These are phyloP conservation scores for Vitis rupestris DNA, from an alignment of 164 flowering plant genomes.

Conservation along the genomic window DNA sequence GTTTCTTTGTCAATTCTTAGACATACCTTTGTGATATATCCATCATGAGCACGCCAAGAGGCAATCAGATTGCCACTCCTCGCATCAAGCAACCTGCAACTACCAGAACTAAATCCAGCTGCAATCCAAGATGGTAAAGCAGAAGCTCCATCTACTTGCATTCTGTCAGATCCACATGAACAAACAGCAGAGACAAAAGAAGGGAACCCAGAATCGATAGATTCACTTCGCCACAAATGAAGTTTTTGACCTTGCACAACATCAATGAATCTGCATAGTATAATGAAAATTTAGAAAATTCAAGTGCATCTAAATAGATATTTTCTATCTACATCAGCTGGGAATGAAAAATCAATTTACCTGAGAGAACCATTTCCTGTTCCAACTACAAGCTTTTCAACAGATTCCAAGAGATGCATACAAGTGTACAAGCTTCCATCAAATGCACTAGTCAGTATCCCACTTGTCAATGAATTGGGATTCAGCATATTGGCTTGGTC, in stretches of 20 bases:
- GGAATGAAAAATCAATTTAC: slow-evolving; percentile 26
- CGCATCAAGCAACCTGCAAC: slow-evolving; percentile 73
- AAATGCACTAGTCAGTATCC: slow-evolving; percentile 67
- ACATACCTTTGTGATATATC: slow-evolving; percentile 83
- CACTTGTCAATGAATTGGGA: slow-evolving; percentile 57
- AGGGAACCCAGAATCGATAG: slow-evolving; percentile 57
- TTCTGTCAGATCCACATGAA: slow-evolving; percentile 67
- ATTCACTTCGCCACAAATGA: slow-evolving; percentile 87
- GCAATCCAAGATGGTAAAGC: slow-evolving; percentile 76
- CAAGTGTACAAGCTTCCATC: slow-evolving; percentile 89
- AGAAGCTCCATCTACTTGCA: slow-evolving; percentile 32
- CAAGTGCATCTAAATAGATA: neutral
- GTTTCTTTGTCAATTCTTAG: neutral
- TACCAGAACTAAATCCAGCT: slow-evolving; percentile 81
- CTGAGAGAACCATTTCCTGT: slow-evolving; percentile 93
- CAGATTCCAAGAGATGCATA: slow-evolving; percentile 63
- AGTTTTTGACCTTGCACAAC: slow-evolving; percentile 70
- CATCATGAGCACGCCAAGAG: slow-evolving; percentile 95
- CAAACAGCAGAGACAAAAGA: slow-evolving; percentile 86
- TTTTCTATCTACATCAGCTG: neutral
- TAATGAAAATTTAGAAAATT: slow-evolving; percentile 3
- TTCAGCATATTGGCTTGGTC: slow-evolving; percentile 64
- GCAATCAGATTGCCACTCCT: slow-evolving; percentile 78
- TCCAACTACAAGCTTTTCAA: slow-evolving; percentile 71
- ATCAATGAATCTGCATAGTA: slow-evolving; percentile 73